Conservation (phyloP, 331 rosid species). For the Malus hybrid region DNA sequence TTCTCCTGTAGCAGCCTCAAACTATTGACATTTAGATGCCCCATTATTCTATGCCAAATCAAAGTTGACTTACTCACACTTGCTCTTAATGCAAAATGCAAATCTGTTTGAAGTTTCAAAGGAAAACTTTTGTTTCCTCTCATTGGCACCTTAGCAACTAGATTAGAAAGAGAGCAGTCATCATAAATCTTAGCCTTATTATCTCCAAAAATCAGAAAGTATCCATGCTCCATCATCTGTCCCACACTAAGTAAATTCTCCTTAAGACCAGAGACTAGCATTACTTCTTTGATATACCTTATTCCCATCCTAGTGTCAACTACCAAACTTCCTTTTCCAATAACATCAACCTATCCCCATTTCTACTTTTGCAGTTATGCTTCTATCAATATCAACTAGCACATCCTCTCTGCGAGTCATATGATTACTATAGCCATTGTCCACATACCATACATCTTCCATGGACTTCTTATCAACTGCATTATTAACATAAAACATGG, state of each 20-base stretch:
- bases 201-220: background rate
- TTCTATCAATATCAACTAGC: background rate
- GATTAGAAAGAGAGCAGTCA: background rate
- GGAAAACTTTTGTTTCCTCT: background rate
- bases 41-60: background rate
- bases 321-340: background rate
- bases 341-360: background rate
- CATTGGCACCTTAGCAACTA: background rate
- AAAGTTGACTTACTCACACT: no score
- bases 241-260: background rate
- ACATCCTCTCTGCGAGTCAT: no score
- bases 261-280: background rate
- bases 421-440: background rate
- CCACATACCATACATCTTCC: background rate
- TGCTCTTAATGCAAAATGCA: background rate
- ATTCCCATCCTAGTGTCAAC: background rate
- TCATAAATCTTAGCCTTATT: background rate
- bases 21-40: no score
- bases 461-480: background rate
- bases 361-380: background rate
- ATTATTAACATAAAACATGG: no score
- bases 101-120: no score
- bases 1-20: no score
- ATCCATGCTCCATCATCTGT: background rate
- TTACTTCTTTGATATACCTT: background rate